phyloP scores from a whole-genome alignment of 352 stramenopile species.

The Phytophthora rubi region DNA sequence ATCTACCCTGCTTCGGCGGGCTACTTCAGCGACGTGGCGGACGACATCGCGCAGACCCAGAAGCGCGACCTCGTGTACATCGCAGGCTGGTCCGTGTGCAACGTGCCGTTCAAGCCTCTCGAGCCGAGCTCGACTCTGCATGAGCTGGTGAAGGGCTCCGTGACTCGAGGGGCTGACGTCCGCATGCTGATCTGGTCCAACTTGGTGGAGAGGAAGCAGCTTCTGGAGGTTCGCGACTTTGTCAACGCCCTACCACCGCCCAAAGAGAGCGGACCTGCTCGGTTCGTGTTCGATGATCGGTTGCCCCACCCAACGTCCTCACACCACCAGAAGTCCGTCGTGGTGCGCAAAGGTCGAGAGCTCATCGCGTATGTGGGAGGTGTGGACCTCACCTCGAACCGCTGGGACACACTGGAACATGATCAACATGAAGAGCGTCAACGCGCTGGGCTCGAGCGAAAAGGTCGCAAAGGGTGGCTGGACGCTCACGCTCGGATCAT shows the following conservation, averaged over 20 bases:
- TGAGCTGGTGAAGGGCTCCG: conserved; percentile 35
- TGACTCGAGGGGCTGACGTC: conserved; percentile 42
- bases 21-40: conserved; percentile 52
- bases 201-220: conserved; percentile 45
- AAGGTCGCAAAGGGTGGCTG: conserved; percentile 49
- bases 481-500: conserved; percentile 50
- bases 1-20: conserved; percentile 39
- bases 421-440: conserved; percentile 44
- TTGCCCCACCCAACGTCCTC: conserved; percentile 51
- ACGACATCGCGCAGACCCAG: conserved; percentile 34
- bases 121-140: conserved; percentile 33
- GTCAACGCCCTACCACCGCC: conserved; percentile 41
- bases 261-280: conserved; percentile 21
- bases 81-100: conserved; percentile 60
- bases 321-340: conserved; percentile 67
- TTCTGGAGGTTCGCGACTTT: conserved; percentile 47
- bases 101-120: conserved; percentile 50
- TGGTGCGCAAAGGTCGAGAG: conserved; percentile 41
- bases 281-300: conserved; percentile 62
- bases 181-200: conserved; percentile 62
- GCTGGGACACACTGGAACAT: conserved; percentile 59
- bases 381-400: conserved; percentile 48
- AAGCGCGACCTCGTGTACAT: conserved; percentile 41
- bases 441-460: conserved; percentile 28
- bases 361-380: conserved; percentile 52